Conservation (phyloP, 495 filamentous ascomycete genomes). For the Articulospora tetracladia region DNA sequence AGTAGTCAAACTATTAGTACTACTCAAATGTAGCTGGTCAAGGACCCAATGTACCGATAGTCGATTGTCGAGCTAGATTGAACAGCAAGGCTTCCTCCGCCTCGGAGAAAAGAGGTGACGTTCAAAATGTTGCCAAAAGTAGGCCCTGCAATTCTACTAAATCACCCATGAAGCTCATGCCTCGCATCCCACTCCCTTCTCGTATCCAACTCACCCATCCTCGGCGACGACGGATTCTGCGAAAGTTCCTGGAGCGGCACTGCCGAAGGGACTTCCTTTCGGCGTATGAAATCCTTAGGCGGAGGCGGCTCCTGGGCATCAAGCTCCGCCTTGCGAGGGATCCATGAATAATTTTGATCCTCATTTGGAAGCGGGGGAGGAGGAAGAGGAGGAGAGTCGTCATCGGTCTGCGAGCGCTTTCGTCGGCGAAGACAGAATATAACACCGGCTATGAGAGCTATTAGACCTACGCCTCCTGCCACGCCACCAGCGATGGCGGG, state of each 20-base stretch:
- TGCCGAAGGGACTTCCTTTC: not conserved
- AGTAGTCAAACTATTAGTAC: too few relatives aligned
- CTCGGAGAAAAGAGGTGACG: too few relatives aligned
- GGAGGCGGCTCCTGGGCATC: not conserved
- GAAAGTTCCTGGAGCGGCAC: not conserved
- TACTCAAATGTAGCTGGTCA: too few relatives aligned
- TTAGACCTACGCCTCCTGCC: not conserved
- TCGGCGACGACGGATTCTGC: not conserved
- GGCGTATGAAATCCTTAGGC: not conserved
- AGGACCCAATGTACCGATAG: too few relatives aligned
- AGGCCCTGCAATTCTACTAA: too few relatives aligned
- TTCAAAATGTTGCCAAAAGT: too few relatives aligned
- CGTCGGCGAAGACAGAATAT: not conserved
- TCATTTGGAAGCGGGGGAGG: not conserved
- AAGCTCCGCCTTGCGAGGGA: not conserved
- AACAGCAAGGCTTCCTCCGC: too few relatives aligned
- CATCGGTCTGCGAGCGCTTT: not conserved
- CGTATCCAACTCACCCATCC: not conserved
- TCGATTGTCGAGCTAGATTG: too few relatives aligned
- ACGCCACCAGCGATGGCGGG: conserved; percentile 2
- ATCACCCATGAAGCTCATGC: not conserved
- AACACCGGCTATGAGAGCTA: not conserved
- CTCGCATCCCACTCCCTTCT: not conserved
- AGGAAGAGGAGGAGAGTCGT: not conserved
- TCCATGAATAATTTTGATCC: not conserved